Evolutionary conservation across 768 basidiomycete species (phyloP).

Genomic region (Boletales sp.): DNA sequence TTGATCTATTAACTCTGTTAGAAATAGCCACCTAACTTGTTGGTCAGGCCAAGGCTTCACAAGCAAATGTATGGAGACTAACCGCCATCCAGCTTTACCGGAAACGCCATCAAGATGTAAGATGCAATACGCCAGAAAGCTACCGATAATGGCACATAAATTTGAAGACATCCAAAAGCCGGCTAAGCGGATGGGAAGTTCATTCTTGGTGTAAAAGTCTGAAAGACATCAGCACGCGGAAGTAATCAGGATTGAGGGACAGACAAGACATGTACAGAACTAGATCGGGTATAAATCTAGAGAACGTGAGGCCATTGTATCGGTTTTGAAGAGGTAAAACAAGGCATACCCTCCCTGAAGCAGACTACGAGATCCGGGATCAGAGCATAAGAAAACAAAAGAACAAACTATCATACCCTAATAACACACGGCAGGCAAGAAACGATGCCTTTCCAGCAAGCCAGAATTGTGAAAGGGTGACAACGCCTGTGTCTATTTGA

Average conservation of each 20-base stretch:
- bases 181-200: slow-evolving; percentile 51
- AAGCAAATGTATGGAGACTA: neutral
- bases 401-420: slow-evolving; percentile 33
- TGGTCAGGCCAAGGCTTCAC: too few species aligned
- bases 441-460: slow-evolving; percentile 50
- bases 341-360: slow-evolving; percentile 44
- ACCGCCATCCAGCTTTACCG: slow-evolving; percentile 15
- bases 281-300: slow-evolving; percentile 54
- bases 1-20: slow-evolving; percentile 28
- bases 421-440: slow-evolving; percentile 44
- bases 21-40: slow-evolving; percentile 33
- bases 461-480: slow-evolving; percentile 54
- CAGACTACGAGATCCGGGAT: slow-evolving; percentile 17
- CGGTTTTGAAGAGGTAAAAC: too few species aligned
- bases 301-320: neutral
- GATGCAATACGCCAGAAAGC: slow-evolving; percentile 65
- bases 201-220: slow-evolving; percentile 54
- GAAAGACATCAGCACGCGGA: neutral
- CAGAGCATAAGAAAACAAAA: neutral
- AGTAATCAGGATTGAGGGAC: slow-evolving; percentile 11
- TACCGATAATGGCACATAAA: slow-evolving; percentile 49
- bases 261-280: slow-evolving; percentile 59
- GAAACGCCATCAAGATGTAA: slow-evolving; percentile 25
- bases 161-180: slow-evolving; percentile 68
- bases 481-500: slow-evolving; percentile 25